Percentiles rank a stretch among this genome's conserved stretches.
Conservation (phyloP, 2,329 filamentous ascomycete species). For the Polychaeton citri region DNA sequence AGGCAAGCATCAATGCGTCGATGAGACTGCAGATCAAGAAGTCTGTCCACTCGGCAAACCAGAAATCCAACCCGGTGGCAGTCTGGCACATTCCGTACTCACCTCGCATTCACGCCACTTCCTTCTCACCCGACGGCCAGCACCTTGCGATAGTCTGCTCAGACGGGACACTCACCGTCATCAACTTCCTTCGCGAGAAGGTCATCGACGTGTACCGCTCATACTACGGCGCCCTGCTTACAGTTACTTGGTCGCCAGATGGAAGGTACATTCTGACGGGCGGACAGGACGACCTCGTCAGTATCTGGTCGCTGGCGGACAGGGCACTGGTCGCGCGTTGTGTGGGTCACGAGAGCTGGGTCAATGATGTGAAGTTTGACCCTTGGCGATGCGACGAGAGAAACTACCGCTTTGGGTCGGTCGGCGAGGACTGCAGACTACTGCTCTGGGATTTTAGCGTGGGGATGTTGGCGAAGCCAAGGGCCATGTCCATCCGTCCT, state of each 20-base stretch:
- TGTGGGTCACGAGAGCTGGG: slow-evolving; percentile 92
- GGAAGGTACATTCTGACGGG: slow-evolving; percentile 92
- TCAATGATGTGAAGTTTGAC: slow-evolving; percentile 85
- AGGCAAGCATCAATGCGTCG: slow-evolving; percentile 5
- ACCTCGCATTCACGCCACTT: slow-evolving; percentile 77
- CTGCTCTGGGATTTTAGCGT: slow-evolving; percentile 96
- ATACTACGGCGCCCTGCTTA: slow-evolving; percentile 87
- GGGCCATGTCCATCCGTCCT: slow-evolving; percentile 46
- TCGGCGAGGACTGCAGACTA: slow-evolving; percentile 83
- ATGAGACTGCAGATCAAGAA: slow-evolving; percentile 60
- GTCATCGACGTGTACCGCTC: slow-evolving; percentile 77
- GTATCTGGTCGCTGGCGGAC: slow-evolving; percentile 86
- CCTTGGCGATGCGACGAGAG: slow-evolving; percentile 93
- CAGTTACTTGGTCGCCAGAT: slow-evolving; percentile 95
- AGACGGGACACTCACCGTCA: slow-evolving; percentile 76
- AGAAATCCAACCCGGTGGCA: slow-evolving; percentile 84
- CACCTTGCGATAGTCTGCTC: slow-evolving; percentile 85
- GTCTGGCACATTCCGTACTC: slow-evolving; percentile 78
- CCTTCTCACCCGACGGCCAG: slow-evolving; percentile 79
- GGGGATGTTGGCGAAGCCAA: slow-evolving; percentile 86
- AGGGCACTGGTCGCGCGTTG: slow-evolving; percentile 77
- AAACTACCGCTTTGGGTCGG: slow-evolving; percentile 90
- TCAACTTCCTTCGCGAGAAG: slow-evolving; percentile 83
- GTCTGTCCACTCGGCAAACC: slow-evolving; percentile 84
- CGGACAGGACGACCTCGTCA: slow-evolving; percentile 89